phyloP scores from a whole-genome alignment of 129 eudicot species.

The Flaveria robusta region DNA sequence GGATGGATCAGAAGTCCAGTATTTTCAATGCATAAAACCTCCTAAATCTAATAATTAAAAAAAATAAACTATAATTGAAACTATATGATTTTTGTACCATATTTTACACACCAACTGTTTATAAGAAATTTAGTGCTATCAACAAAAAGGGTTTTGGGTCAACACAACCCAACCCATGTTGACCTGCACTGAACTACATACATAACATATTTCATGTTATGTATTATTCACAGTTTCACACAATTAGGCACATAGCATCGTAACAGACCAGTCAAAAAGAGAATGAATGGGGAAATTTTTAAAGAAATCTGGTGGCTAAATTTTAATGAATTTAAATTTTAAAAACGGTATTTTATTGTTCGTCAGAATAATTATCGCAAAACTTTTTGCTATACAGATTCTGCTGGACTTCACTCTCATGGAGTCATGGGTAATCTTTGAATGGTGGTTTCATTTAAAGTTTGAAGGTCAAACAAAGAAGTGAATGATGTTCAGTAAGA shows the following conservation, averaged over 20 bases:
- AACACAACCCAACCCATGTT: neutral
- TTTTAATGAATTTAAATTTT: too few relatives aligned
- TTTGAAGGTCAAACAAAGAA: neutral
- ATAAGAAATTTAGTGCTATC: neutral
- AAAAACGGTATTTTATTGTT: too few relatives aligned
- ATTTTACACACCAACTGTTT: neutral
- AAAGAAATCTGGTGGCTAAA: too few relatives aligned
- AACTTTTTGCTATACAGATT: too few relatives aligned
- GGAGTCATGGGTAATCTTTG: neutral
- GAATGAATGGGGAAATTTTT: too few relatives aligned
- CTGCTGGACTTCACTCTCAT: neutral
- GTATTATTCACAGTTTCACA: too few relatives aligned
- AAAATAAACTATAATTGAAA: neutral
- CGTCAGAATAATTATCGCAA: too few relatives aligned
- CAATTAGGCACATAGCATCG: too few relatives aligned
- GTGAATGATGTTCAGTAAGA: neutral
- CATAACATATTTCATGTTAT: too few relatives aligned
- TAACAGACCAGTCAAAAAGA: too few relatives aligned
- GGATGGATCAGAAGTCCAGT: neutral
- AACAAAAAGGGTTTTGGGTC: neutral
- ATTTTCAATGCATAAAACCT: neutral
- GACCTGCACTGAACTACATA: too few relatives aligned
- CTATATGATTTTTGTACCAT: neutral
- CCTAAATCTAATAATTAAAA: neutral
- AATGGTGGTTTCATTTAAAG: neutral